Evolutionary conservation across 148 eudicot genomes (phyloP).

Genomic region (Heliosperma pusillum): DNA sequence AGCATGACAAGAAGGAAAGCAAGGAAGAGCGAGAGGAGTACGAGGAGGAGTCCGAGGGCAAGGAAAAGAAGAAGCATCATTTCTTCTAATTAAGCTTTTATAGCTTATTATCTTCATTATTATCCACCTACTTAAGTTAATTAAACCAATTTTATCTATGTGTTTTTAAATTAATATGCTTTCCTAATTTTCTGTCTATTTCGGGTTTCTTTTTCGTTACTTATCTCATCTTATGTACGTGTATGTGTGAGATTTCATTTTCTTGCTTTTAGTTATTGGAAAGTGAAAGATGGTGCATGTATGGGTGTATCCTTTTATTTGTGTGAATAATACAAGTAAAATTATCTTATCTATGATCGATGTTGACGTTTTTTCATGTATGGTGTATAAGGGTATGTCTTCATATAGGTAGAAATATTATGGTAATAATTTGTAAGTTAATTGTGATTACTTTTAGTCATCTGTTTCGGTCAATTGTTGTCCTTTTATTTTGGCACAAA

Average conservation of each 20-base stretch:
- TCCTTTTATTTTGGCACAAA: too few species aligned
- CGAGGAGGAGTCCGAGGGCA: constrained; percentile 20
- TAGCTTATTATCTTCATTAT: background rate
- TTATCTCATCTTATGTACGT: background rate
- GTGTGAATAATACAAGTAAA: background rate
- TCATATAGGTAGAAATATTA: too few species aligned
- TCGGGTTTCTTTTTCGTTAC: background rate
- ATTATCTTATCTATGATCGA: too few species aligned
- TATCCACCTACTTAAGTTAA: background rate
- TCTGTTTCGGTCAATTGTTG: too few species aligned
- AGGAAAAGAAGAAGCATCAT: constrained; percentile 37
- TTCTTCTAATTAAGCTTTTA: constrained; percentile 21
- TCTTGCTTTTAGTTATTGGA: background rate
- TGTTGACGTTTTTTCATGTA: too few species aligned
- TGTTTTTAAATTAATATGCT: background rate
- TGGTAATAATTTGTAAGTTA: too few species aligned
- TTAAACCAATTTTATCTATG: background rate
- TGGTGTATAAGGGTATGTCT: too few species aligned
- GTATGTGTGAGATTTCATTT: background rate
- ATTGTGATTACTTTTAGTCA: too few species aligned
- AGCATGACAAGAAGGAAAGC: constrained; percentile 31
- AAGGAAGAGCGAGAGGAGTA: constrained; percentile 32
- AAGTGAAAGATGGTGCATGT: background rate
- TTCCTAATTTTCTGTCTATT: background rate
- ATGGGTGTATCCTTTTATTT: background rate